Evolutionary conservation across 805 yeast genomes (phyloP), one percentile per base, ranked within the genome.

Genomic region (Candida qinlingensis): DNA sequence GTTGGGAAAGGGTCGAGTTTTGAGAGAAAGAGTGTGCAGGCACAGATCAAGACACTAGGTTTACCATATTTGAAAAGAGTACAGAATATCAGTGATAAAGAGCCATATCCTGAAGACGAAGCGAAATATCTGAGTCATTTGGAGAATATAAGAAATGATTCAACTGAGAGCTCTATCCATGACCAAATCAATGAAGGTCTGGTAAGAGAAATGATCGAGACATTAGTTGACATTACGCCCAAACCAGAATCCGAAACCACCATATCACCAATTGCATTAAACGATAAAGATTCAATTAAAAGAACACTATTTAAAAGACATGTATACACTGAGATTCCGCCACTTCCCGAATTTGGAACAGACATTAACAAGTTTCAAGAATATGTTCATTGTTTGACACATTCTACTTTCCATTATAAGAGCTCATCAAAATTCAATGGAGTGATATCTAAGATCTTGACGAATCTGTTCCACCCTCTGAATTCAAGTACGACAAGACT

Each of bases 401-500:
- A 73, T 51, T 61, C 71, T 2, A 61, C 60, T 5, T 71, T 66
- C 52, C 63, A 65, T 27, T 58, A 55, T 43, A 67, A 64, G 42
- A 61, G 61, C 25, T 67, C 75, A 2, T 70, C 75, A 1, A 63
- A 56, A 42, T 55, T 59, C 38, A 64, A 66, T 47, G 74, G 75
- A 7, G 56, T 71, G 6, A 62, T 72, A 3, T 67, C 71, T 1
- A 67, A 66, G 42, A 58, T 74, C 7, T 47, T 74, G 10, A 57
- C 66, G 39, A 68, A 69, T 39, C 48, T 74, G n/a, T 61, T 73
- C 55, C 71, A 70, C 51, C 71, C 71, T 19, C 56, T 65, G 9
- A 73, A 73, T 47, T 33, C 59, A 7, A 61, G 57, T 9, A 66
- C 74, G 0, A 33, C 59, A 4, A 54, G 54, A 2, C 53, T 68